Conservation (phyloP, 2,329 filamentous ascomycete genomes). For the Trichocomaceae sp. region DNA sequence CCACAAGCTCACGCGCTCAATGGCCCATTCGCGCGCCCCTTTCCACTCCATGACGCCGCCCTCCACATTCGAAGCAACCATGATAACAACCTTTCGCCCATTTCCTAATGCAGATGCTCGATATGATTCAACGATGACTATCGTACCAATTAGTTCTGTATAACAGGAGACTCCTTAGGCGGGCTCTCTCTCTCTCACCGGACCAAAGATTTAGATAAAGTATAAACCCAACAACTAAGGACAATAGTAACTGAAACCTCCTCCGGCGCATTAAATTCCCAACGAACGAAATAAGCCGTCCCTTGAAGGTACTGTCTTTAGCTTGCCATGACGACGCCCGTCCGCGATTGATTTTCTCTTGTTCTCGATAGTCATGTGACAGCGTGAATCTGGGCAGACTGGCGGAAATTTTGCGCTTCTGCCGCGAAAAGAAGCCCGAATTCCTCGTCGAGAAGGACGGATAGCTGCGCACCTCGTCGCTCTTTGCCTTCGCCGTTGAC, state of each 20-base stretch:
- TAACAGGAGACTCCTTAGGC: slow-evolving; percentile 26
- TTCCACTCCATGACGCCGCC: slow-evolving; percentile 99
- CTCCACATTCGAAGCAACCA: slow-evolving; percentile 86
- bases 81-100: slow-evolving; percentile 86
- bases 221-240: slow-evolving; percentile 54
- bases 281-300: slow-evolving; percentile 29
- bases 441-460: slow-evolving; percentile 74
- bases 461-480: slow-evolving; percentile 65
- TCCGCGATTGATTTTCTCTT: slow-evolving; percentile 65
- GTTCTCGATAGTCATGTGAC: slow-evolving; percentile 57
- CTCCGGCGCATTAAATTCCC: slow-evolving; percentile 56
- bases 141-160: slow-evolving; percentile 18
- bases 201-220: slow-evolving; percentile 64
- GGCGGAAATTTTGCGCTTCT: slow-evolving; percentile 73
- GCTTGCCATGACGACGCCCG: slow-evolving; percentile 45
- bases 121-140: slow-evolving; percentile 56
- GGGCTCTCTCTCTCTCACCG: slow-evolving; percentile 57
- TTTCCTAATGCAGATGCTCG: slow-evolving; percentile 70
- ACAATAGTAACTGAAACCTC: slow-evolving; percentile 57
- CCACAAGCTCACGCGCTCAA: slow-evolving; percentile 88
- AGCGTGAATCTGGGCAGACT: slow-evolving; percentile 68
- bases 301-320: slow-evolving; percentile 27
- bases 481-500: slow-evolving; percentile 75
- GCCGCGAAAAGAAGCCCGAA: slow-evolving; percentile 78
- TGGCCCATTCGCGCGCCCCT: slow-evolving; percentile 92